Conservation (phyloP, 1,284 basidiomycete genomes). For the Wallemia ichthyophaga region DNA sequence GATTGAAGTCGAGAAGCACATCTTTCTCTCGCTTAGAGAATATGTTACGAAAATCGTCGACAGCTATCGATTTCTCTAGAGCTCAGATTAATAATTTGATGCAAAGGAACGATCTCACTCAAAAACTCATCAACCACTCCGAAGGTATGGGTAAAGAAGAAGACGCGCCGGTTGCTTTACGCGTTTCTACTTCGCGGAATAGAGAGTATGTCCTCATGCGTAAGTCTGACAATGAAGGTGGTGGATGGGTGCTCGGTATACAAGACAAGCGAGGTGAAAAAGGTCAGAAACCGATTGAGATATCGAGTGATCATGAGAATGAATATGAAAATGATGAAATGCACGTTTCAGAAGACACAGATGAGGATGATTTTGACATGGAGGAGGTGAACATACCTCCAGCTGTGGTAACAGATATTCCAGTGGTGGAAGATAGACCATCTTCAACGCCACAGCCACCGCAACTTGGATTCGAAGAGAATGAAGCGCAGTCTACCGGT, state of each 20-base stretch:
- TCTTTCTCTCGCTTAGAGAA: slow-evolving; percentile 67
- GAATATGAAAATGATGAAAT: slow-evolving; percentile 4
- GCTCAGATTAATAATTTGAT: slow-evolving; percentile 74
- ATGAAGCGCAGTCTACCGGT: background rate
- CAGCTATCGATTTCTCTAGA: slow-evolving; percentile 77
- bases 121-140: slow-evolving; percentile 76
- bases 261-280: slow-evolving; percentile 35
- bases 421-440: background rate
- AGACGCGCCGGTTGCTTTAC: slow-evolving; percentile 58
- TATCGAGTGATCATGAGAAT: slow-evolving; percentile 27
- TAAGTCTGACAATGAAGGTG: slow-evolving; percentile 41
- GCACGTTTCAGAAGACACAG: slow-evolving; percentile 8
- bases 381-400: slow-evolving; percentile 13
- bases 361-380: slow-evolving; percentile 14
- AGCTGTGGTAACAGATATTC: background rate
- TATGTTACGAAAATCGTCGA: slow-evolving; percentile 53
- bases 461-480: background rate
- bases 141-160: slow-evolving; percentile 63
- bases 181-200: slow-evolving; percentile 81
- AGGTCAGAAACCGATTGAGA: slow-evolving; percentile 49
- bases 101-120: slow-evolving; percentile 70
- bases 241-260: slow-evolving; percentile 82
- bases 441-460: background rate
- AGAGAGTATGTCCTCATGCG: slow-evolving; percentile 77
- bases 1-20: slow-evolving; percentile 73